Evolutionary conservation across 305 asterid species (phyloP), one percentile per base, ranked within the genome.

Genomic region (Lippia alba): DNA sequence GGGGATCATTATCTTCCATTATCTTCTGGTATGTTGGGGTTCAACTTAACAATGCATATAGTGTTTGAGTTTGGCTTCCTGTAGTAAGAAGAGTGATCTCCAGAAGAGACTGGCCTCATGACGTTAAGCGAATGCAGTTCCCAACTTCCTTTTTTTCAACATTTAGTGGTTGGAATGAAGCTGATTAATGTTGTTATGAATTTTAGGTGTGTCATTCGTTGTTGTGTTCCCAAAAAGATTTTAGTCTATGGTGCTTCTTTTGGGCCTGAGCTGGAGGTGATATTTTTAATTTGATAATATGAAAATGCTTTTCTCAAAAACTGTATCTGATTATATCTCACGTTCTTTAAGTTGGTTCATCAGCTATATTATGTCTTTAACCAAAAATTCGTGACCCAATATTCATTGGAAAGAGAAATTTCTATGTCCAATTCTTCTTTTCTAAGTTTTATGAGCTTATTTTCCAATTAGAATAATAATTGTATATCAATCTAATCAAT

Each of bases 221-320:
- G 99, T 17, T 94, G 99, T 69, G 99, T 94, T 77, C 99, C 99
- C 30, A 94, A 94, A 81, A 94, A 94, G 91, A 94, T 94, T 80
- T 79, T 94, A 92, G 98, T 94, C 44, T 94, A 92, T 80, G 99
- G 99, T 73, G 99, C 98, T 61, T 56, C 92, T 70, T 92, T 72
- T 81, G 99, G 99, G 72, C 91, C 99, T 74, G 99, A 94, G 69
- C 81, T 94, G 86, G 96, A 92, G 99, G 99, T 92, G 75, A 84
- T 80, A 16, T 65, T 68, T 36, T 56, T 12, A 68, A 55, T 34
- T 44, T 51, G 45, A 57, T 51, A 33, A 48, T 56, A 46, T 19
- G 30, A 58, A 46, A 33, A 24, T 45, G 58, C 39, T 6, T 44
- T 60, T 62, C 30, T 19, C 46, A 50, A 55, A 14, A 48, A 9